Base-by-base conservation (phyloP, 208 protist species). In the Herpetomonas tarakana region DNA sequence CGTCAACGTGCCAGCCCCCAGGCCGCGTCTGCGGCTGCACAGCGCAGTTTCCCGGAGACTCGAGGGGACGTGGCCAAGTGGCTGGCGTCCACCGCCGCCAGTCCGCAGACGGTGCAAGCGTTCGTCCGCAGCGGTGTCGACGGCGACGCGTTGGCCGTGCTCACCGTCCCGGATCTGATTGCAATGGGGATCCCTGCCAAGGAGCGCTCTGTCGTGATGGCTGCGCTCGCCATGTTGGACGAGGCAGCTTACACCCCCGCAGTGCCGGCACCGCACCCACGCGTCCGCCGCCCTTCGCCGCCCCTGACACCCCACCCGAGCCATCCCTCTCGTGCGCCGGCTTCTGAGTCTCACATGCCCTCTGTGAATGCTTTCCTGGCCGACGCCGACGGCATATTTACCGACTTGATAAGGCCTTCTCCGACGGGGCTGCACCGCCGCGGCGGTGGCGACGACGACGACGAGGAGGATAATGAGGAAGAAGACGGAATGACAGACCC, bases 81-180 rank as follows among this genome's bases (percentile, higher is more conserved):
- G 81, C 62, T 92, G 52, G 67, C 52, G 1, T 66, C 72, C 26
- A 73, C 70, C 47, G 76, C 72, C 14, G 69, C 78, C n/a, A 72
- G 62, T 14, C 64, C 65, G 35, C 28, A 26, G 14, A 60, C 69
- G 14, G 45, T 78, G 21, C 44, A 9, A 0, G 46, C 57, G 16
- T 76, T 82, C 50, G 18, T 45, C 11, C 53, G 55, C 19, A 71
- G 80, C 50, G 67, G 72, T 12, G 44, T 86, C 30, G 70, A 80
- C 47, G 81, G 81, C 11, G 56, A 66, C 21, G 66, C 57, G 25
- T 62, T 92, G 46, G 57, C 74, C 27, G 58, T 62, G 16, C 41
- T 87, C 21, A 69, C 69, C 29, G 63, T 69, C 19, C 35, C 54
- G 1, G 62, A 88, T 51, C 50, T 92, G 14, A 49, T 56, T 11